Base-by-base conservation (phyloP, 352 stramenopile genomes). In the Phytopythium sindhum region DNA sequence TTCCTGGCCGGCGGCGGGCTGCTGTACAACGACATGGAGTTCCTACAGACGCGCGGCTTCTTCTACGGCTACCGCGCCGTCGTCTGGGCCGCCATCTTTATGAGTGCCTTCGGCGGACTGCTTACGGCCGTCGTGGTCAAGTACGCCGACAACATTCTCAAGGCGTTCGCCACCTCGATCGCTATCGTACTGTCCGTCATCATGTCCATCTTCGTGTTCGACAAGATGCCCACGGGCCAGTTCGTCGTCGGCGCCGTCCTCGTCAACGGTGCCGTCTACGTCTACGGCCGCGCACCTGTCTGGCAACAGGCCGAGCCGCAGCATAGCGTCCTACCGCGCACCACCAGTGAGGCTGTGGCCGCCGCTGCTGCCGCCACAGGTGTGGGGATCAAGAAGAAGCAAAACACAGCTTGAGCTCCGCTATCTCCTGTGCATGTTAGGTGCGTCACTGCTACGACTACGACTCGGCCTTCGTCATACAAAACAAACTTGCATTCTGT, bases 61-160 rank as follows among this genome's bases (percentile, higher is more conserved):
- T 95, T 93, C 72, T 91, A 88, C 42, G 86, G 86, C 64, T 95
- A 95, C 57, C 81, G 86, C 8, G 77, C 81, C 0, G 81, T 93
- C 12, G 84, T 91, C 8, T 95, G 84, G 80, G 79, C 75, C 23
- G 84, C 84, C 21, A 91, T 95, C 35, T 58, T 56, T 29, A 67
- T 89, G 47, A 87, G 80, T 39, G 86, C 84, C 12, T 85, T 92
- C 42, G 86, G 86, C 35, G 86, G 86, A 0, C 63, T 95, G 54
- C 77, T 95, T 48, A 93, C 85, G 7, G 86, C 86, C 17, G 82
- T 93, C 7, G 86, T 95, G 24, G 85, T 95, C 62, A 93, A 93
- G 63, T 95, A 93, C 60, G 85, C 86, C 23, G 86, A 95, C 70
- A 95, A 95, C 62, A 90, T 95, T 61, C 67, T 95, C 66, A 95